phyloP scores from a whole-genome alignment of 257 asterid genomes.

The Marsdenia floribunda region DNA sequence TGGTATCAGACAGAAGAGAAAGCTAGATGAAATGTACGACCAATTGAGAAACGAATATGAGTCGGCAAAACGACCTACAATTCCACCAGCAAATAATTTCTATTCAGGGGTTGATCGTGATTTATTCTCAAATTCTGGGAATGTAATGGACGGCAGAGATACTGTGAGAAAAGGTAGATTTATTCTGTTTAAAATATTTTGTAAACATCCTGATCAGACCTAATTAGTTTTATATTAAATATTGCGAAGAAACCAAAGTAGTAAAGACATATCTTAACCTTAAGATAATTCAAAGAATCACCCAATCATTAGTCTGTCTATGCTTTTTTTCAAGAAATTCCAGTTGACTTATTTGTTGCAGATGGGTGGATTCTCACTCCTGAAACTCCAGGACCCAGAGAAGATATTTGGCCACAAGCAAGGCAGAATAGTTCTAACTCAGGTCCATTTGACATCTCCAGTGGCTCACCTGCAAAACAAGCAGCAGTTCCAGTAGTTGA shows the following conservation, averaged over 20 bases:
- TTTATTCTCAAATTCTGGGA: conserved; percentile 58
- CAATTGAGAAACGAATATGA: conserved; percentile 77
- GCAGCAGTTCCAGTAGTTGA: conserved; percentile 44
- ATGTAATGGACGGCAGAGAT: conserved; percentile 65
- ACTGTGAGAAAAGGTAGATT: conserved; percentile 61
- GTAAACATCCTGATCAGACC: not conserved
- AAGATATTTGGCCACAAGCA: conserved; percentile 69
- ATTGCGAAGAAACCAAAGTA: not conserved
- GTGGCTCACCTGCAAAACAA: conserved; percentile 65
- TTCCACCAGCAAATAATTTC: conserved; percentile 69
- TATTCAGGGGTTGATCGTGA: conserved; percentile 64
- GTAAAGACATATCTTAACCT: not conserved
- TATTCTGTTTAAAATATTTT: conserved; percentile 22
- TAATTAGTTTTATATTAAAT: not conserved
- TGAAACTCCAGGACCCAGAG: conserved; percentile 98
- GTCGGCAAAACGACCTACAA: conserved; percentile 68
- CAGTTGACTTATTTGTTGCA: conserved; percentile 67
- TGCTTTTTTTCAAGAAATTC: conserved; percentile 37
- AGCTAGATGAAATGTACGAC: conserved; percentile 98
- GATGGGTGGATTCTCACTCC: conserved; percentile 89
- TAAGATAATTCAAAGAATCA: not conserved
- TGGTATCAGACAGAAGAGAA: conserved; percentile 81
- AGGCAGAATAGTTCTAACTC: conserved; percentile 60
- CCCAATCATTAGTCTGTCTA: not conserved
- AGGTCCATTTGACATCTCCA: conserved; percentile 57